Evolutionary conservation across 2,329 filamentous ascomycete species (phyloP).

Genomic region (Fusarium domesticum): DNA sequence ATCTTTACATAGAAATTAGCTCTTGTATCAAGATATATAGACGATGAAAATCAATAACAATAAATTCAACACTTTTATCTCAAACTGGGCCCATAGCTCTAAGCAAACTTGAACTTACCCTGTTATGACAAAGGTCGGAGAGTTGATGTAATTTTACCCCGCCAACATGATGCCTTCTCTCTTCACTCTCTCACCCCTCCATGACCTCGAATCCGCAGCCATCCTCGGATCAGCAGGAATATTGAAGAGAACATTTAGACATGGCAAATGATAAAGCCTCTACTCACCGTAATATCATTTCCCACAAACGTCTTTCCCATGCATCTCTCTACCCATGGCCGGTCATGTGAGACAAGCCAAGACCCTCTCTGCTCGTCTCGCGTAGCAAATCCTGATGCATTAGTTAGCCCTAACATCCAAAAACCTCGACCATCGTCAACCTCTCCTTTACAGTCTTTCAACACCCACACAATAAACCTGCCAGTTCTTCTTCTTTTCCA

Average conservation of each 20-base stretch:
- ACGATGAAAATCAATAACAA: no score
- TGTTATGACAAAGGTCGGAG: neutral
- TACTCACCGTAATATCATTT: no score
- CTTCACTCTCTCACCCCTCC: neutral
- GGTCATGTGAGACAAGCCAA: no score
- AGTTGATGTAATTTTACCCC: neutral
- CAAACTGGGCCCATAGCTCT: neutral
- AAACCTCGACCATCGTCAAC: slow-evolving; percentile 2
- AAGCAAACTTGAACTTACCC: neutral
- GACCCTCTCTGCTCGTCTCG: neutral
- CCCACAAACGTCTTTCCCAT: neutral
- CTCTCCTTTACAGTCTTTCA: neutral
- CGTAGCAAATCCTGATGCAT: slow-evolving; percentile 4
- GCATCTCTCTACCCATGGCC: neutral
- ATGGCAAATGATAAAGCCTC: no score
- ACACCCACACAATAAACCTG: neutral
- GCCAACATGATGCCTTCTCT: neutral
- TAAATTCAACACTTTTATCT: no score
- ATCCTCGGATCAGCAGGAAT: no score
- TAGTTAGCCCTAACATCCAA: slow-evolving; percentile 21
- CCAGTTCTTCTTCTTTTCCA: neutral
- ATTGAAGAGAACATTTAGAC: neutral
- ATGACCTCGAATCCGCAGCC: neutral
- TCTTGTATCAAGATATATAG: no score
- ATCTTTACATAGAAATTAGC: neutral